A percentile compares a stretch with the other conserved stretches of the same genome.
phyloP scores from a whole-genome alignment of 495 filamentous ascomycete species.

The Aspergillus ellipticus region DNA sequence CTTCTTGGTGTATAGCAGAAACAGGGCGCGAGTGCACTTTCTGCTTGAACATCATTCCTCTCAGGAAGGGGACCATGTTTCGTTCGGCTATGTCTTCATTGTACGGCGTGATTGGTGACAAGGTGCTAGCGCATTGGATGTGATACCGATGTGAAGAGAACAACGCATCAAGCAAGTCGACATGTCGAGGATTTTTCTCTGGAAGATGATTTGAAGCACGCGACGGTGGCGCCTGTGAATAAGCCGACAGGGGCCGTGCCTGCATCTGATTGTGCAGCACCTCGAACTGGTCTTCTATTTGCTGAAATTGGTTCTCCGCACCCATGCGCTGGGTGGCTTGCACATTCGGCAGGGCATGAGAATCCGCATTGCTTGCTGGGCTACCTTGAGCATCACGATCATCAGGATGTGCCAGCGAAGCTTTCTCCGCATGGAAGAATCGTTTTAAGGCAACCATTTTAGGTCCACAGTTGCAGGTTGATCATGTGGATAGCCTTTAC shows the following conservation, averaged over 20 bases:
- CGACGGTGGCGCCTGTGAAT: conserved; percentile 22
- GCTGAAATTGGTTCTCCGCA: conserved; percentile 33
- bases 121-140: conserved; percentile 15
- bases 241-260: conserved; percentile 26
- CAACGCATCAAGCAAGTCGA: conserved; percentile 43
- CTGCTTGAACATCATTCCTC: conserved; percentile 21
- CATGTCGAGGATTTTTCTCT: conserved; percentile 26
- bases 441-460: conserved; percentile 39
- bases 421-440: conserved; percentile 34
- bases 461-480: not conserved
- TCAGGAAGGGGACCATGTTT: conserved; percentile 42
- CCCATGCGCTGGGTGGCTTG: conserved; percentile 18
- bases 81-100: conserved; percentile 49
- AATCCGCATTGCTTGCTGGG: conserved; percentile 7
- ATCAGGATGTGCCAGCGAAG: conserved; percentile 12
- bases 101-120: conserved; percentile 37
- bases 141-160: conserved; percentile 28
- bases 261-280: conserved; percentile 35
- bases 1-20: conserved; percentile 39
- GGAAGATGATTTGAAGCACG: conserved; percentile 15
- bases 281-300: conserved; percentile 42
- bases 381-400: conserved; percentile 12
- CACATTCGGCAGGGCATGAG: not conserved
- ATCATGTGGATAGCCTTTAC: not conserved
- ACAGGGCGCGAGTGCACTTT: conserved; percentile 28